These are phyloP conservation scores for Balansia obtecta DNA, from an alignment of 2,329 filamentous ascomycete species.

Conservation along the genomic window DNA sequence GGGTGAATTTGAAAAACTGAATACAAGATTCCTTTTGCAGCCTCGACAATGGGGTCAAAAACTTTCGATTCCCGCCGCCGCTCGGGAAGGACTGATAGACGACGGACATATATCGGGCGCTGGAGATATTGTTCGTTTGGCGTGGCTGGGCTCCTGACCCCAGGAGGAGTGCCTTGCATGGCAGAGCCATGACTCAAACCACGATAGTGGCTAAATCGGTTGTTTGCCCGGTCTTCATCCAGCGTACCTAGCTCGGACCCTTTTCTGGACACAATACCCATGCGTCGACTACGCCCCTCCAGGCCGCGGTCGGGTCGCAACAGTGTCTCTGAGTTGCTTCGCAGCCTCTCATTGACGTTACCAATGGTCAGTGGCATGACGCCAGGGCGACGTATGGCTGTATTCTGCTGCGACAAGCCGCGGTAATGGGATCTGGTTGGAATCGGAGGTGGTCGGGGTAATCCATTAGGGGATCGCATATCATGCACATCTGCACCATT, in stretches of 20 bases:
- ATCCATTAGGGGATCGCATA: conserved; percentile 53
- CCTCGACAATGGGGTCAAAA: conserved; percentile 49
- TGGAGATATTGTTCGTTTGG: conserved; percentile 45
- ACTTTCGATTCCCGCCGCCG: conserved; percentile 48
- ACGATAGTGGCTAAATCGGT: conserved; percentile 54
- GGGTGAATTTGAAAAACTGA: conserved; percentile 57
- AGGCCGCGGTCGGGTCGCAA: conserved; percentile 37
- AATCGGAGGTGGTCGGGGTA: conserved; percentile 57
- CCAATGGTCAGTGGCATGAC: conserved; percentile 60
- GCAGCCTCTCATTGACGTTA: conserved; percentile 54
- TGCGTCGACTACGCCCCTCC: conserved; percentile 45
- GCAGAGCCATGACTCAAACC: conserved; percentile 57
- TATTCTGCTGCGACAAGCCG: conserved; percentile 56
- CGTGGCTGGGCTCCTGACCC: conserved; percentile 42
- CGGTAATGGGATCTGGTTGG: conserved; percentile 68
- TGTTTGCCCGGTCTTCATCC: conserved; percentile 49
- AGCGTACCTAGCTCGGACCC: conserved; percentile 48
- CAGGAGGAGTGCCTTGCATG: conserved; percentile 40
- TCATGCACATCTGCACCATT: conserved; percentile 60
- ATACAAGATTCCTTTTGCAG: conserved; percentile 54
- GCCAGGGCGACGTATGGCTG: conserved; percentile 52
- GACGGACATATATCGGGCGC: conserved; percentile 49
- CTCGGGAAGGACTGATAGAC: conserved; percentile 51
- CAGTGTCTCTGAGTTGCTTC: conserved; percentile 53
- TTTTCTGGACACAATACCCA: conserved; percentile 51